A percentile compares a stretch with the other conserved stretches of the same genome.
These are phyloP conservation scores for Escallonia herrerae DNA, from an alignment of 129 eudicot species.

Conservation along the genomic window DNA sequence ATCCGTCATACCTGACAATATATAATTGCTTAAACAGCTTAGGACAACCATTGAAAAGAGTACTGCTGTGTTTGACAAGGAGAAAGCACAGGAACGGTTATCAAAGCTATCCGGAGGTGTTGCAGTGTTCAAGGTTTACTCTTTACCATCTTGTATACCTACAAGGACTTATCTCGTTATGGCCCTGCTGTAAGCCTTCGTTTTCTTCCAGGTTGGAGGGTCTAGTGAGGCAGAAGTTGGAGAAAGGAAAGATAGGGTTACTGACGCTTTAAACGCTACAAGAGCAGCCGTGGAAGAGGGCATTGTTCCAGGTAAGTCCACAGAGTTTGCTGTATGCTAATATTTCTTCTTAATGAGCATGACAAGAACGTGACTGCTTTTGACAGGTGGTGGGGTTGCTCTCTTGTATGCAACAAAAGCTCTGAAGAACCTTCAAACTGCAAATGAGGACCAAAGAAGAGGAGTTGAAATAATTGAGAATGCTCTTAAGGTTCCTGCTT, in stretches of 20 bases:
- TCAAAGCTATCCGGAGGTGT: slow-evolving; percentile 95
- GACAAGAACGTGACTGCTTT: not conserved
- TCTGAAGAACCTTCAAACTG: slow-evolving; percentile 60
- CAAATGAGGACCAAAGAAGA: slow-evolving; percentile 71
- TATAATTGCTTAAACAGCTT: slow-evolving; percentile 36
- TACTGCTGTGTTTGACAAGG: slow-evolving; percentile 79
- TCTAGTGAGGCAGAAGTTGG: slow-evolving; percentile 94
- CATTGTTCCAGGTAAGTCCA: slow-evolving; percentile 68
- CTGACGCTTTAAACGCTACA: slow-evolving; percentile 95
- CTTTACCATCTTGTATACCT: not conserved
- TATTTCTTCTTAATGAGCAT: not conserved
- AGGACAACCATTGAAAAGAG: slow-evolving; percentile 59
- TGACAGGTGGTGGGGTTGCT: slow-evolving; percentile 93
- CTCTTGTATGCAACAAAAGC: slow-evolving; percentile 77
- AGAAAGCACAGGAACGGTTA: slow-evolving; percentile 90
- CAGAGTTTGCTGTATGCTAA: not conserved
- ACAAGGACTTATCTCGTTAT: not conserved
- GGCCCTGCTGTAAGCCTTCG: not conserved
- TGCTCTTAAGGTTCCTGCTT: slow-evolving; percentile 66
- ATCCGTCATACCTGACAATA: not conserved
- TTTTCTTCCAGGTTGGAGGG: slow-evolving; percentile 73
- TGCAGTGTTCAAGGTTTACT: slow-evolving; percentile 80
- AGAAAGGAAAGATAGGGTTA: slow-evolving; percentile 91
- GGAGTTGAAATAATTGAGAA: slow-evolving; percentile 75
- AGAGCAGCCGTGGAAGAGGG: slow-evolving; percentile 97